Evolutionary conservation across 257 asterid species (phyloP), one percentile per base, ranked within the genome.

Genomic region (Solanum ossicruentum): DNA sequence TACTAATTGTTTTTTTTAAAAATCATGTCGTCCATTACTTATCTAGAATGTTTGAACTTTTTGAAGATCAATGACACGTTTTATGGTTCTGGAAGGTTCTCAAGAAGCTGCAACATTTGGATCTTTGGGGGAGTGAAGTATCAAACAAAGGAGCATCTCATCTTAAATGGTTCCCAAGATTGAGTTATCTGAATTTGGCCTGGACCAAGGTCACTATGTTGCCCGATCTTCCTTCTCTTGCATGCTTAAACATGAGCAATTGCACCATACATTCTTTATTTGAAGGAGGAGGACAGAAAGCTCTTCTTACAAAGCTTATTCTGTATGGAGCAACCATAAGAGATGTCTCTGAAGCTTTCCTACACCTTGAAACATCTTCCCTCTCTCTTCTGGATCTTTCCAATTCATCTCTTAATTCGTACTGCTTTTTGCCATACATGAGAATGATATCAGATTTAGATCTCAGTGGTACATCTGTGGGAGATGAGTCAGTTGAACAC

Each of bases 41-140:
- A 16, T 2, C 52, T 26, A 51, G 43, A 77, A 26, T 75, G 60
- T 5, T 51, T 77, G 82, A 75, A 51, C 2, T 78, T 23, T 81
- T 67, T 60, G 39, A 12, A 52, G 87, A 23, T 57, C 73, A 84
- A 83, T 80, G 77, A 57, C 75, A 18, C 57, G 8, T 52, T 69
- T 45, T 88, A 66, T 79, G 78, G 51, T 58, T 88, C 54, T 72
- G 87, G 65, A 51, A 96, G 98, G 92, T 80, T 84, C 99, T 96
- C 84, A 86, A 67, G 55, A 91, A 92, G 71, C 89, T 96, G 91
- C 93, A 89, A 83, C 87, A 91, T 88, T 85, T 96, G 85, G 98
- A 95, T 90, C 90, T 96, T 63, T 96, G 98, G 98, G 99, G 99
- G 26, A 93, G 96, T 84, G 86, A 85, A 87, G 87, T 95, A 89